Conservation (phyloP, 2,329 filamentous ascomycete genomes). For the Sclerotinia sclerotiorum region DNA sequence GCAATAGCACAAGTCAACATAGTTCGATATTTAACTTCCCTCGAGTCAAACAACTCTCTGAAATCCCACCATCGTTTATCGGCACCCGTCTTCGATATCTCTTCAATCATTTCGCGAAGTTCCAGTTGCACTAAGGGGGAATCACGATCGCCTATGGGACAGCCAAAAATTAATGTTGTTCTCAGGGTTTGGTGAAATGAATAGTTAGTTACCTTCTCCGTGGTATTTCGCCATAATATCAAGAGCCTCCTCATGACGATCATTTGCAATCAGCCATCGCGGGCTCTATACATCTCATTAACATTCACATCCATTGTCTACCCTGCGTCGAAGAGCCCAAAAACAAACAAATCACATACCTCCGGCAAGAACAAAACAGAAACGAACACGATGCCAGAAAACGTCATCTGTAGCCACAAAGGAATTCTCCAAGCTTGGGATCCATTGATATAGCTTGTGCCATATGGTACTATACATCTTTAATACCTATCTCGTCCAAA, state of each 20-base stretch:
- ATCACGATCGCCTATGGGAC: neutral
- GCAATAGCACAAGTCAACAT: slow-evolving; percentile 40
- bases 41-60: slow-evolving; percentile 34
- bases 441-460: slow-evolving; percentile 20
- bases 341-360: slow-evolving; percentile 34
- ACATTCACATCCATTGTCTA: accelerated
- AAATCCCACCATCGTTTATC: slow-evolving; percentile 42
- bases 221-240: slow-evolving; percentile 58
- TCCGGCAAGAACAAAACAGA: slow-evolving; percentile 54
- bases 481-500: neutral
- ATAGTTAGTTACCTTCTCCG: slow-evolving; percentile 44
- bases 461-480: slow-evolving; percentile 12
- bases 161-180: neutral
- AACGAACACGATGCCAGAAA: slow-evolving; percentile 33
- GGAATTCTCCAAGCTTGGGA: slow-evolving; percentile 40
- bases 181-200: slow-evolving; percentile 18
- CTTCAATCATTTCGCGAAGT: slow-evolving; percentile 36
- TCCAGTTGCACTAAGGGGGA: slow-evolving; percentile 37
- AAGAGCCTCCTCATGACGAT: slow-evolving; percentile 56
- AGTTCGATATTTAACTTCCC: slow-evolving; percentile 35
- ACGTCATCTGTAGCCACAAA: slow-evolving; percentile 40
- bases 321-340: accelerated
- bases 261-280: slow-evolving; percentile 56
- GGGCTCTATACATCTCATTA: slow-evolving; percentile 39
- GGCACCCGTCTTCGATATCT: slow-evolving; percentile 34